Base-by-base conservation (phyloP, 2,329 filamentous ascomycete species). In the Falciphora oryzae region DNA sequence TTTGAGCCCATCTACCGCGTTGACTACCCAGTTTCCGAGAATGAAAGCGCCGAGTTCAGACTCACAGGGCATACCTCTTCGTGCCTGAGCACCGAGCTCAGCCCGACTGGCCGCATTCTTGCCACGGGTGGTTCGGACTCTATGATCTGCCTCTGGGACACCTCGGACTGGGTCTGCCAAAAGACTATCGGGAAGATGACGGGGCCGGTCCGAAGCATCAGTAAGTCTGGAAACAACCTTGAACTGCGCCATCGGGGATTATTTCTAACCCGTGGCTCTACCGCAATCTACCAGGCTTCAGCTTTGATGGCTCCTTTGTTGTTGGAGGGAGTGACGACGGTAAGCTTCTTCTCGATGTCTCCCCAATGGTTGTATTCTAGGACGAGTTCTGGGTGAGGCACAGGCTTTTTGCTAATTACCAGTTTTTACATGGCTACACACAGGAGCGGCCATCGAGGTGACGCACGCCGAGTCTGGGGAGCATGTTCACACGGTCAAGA, bases 111-210 rank as follows among this genome's bases (percentile, higher is more conserved):
- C 57, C 82, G 86, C 57, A 90, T 88, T 71, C 79, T 94, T 59
- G 91, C 91, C 0, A 90, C 89, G 0, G 91, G 90, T 35, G 90
- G 89, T 13, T 86, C 87, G 13, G 91, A 94, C 71, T 89, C 89
- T 1, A 83, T 92, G 62, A 89, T 93, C 68, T 83, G 88, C 6
- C 79, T 94, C 3, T 94, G 90, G 88, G 90, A 93, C 71, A 93
- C 90, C 4, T 82, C 83, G 57, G 87, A 91, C 69, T 93, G 90
- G 89, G 85, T 91, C 65, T 93, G 90, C 72, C 84, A 88, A 71
- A 83, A 88, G 66, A 92, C 89, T 1, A 80, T 93, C 57, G 86
- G 86, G 50, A 82, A 85, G 69, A 89, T 91, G 79, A 81, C 83
- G 13, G 89, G 89, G 1, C 86, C 89, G 3, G 87, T 93, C 32